Percentiles rank a stretch among this genome's conserved stretches.
phyloP scores from a whole-genome alignment of 768 basidiomycete genomes.

The Rhizopogon roseolus region DNA sequence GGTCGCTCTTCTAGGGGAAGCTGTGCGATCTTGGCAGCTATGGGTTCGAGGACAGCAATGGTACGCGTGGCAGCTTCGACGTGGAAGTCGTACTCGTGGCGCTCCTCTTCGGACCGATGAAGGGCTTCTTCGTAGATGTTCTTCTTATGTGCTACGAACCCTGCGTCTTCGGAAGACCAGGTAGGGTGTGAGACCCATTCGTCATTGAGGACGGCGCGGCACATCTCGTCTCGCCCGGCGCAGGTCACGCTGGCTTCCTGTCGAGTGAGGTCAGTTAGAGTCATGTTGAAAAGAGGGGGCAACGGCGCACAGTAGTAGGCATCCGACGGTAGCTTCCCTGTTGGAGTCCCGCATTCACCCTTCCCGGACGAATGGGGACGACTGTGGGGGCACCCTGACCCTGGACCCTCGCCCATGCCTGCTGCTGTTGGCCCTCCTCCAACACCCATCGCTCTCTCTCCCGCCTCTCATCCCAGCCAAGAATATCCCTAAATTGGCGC shows the following conservation, averaged over 20 bases:
- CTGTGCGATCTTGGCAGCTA: conserved; percentile 80
- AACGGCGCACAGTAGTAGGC: conserved; percentile 62
- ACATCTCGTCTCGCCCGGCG: conserved; percentile 96
- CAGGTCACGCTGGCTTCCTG: conserved; percentile 88
- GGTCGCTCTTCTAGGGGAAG: conserved; percentile 75
- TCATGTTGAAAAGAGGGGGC: not conserved
- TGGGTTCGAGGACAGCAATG: conserved; percentile 85
- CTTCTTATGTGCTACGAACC: conserved; percentile 87
- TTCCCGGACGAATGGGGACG: conserved; percentile 41
- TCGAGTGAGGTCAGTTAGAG: not conserved
- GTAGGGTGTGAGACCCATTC: conserved; percentile 98
- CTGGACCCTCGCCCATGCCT: conserved; percentile 48
- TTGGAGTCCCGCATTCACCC: conserved; percentile 63
- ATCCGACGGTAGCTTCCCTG: conserved; percentile 90
- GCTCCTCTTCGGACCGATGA: conserved; percentile 94
- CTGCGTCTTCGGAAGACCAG: conserved; percentile 91
- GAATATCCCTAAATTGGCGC: conserved; percentile 76
- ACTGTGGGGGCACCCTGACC: conserved; percentile 33
- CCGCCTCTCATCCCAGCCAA: conserved; percentile 81
- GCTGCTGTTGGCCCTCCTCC: conserved; percentile 40
- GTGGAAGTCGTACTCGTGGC: conserved; percentile 98
- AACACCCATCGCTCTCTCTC: conserved; percentile 50
- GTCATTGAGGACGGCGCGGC: conserved; percentile 92
- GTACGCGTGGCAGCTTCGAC: conserved; percentile 93
- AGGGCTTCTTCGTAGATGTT: conserved; percentile 96